Percentiles rank a stretch among this genome's conserved stretches.
phyloP scores from a whole-genome alignment of 495 filamentous ascomycete genomes.

The Penicillium coffeae region DNA sequence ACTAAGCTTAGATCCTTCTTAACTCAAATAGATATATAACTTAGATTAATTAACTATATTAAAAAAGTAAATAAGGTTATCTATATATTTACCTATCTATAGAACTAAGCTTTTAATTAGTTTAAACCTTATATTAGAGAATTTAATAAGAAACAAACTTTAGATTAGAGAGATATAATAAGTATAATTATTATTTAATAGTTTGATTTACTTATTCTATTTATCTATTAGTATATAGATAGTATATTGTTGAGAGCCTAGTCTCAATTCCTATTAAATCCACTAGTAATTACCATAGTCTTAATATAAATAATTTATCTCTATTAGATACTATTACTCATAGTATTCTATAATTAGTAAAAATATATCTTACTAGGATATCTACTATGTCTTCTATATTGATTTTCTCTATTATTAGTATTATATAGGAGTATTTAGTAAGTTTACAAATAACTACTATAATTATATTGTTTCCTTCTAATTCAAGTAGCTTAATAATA shows the following conservation, averaged over 20 bases:
- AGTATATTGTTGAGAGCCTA: conserved; percentile 5
- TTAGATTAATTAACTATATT: background rate
- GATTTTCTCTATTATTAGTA: background rate
- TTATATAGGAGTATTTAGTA: too few species aligned
- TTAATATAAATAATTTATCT: conserved; percentile 1
- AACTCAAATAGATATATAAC: background rate
- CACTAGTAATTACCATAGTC: background rate
- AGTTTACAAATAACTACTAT: too few species aligned
- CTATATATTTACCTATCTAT: background rate
- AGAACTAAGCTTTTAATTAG: background rate
- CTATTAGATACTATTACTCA: too few species aligned
- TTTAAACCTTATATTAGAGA: background rate
- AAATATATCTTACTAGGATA: too few species aligned
- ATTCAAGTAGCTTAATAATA: conserved; percentile 9
- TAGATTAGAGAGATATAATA: background rate
- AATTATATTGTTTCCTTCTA: too few species aligned
- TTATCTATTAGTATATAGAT: too few species aligned
- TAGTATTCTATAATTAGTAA: too few species aligned
- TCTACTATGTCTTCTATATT: background rate
- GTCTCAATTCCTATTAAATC: conserved; percentile 1
- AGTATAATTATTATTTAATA: background rate
- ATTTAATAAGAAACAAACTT: background rate
- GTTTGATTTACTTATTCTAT: too few species aligned
- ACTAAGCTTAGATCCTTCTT: background rate
- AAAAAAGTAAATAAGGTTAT: background rate